A percentile compares a stretch with the other conserved stretches of the same genome.
Evolutionary conservation across 2,329 filamentous ascomycete species (phyloP).

Genomic region (Proliferodiscus dingleyae): DNA sequence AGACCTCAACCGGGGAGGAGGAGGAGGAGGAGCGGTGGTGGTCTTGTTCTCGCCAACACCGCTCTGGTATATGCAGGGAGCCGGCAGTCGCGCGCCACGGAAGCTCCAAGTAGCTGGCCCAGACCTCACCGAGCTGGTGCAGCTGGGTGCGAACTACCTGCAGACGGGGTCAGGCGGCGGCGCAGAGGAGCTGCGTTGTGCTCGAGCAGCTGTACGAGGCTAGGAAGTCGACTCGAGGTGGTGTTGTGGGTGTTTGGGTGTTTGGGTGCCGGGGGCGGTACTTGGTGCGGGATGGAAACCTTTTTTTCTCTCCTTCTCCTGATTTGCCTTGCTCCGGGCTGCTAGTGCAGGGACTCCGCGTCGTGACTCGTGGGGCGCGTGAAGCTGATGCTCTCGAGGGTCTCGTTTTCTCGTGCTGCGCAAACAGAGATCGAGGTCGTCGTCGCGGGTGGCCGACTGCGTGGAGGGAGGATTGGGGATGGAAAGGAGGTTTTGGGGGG

Average conservation of each 20-base stretch:
- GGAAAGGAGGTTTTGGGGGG: background rate
- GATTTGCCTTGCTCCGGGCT: background rate
- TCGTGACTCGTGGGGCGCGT: background rate
- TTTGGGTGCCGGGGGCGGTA: background rate
- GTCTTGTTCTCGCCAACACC: slow-evolving; percentile 12
- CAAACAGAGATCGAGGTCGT: background rate
- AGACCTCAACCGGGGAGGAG: background rate
- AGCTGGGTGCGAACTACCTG: slow-evolving; percentile 13
- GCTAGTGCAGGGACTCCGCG: background rate
- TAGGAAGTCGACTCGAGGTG: slow-evolving; percentile 1
- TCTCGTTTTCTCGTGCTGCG: background rate
- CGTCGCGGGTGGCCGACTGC: background rate
- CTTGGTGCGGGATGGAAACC: background rate
- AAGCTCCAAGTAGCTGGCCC: slow-evolving; percentile 24
- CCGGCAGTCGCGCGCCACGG: slow-evolving; percentile 28
- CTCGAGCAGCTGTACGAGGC: too few species aligned
- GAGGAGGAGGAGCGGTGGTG: background rate
- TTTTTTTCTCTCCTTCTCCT: background rate
- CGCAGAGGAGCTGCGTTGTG: slow-evolving; percentile 4
- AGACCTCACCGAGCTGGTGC: slow-evolving; percentile 21
- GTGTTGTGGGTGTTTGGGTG: background rate
- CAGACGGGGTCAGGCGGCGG: slow-evolving; percentile 8
- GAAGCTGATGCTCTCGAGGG: background rate
- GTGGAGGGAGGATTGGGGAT: background rate
- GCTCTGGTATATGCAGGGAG: slow-evolving; percentile 28